Percentiles rank a stretch among this genome's conserved stretches.
Evolutionary conservation across 2,329 filamentous ascomycete species (phyloP).

Genomic region (Drechslera avenae): DNA sequence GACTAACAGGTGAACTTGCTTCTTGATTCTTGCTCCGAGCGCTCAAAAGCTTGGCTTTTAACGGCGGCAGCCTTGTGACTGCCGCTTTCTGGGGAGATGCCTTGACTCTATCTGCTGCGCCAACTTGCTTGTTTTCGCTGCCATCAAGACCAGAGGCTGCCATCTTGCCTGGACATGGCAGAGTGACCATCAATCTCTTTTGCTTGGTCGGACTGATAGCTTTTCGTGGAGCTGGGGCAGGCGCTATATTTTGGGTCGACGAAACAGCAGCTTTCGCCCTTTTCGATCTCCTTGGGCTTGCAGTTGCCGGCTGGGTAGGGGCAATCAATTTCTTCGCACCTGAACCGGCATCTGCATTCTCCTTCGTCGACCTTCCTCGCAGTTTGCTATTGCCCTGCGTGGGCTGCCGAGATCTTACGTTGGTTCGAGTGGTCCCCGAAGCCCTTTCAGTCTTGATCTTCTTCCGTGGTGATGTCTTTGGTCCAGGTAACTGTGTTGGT

Average conservation of each 20-base stretch:
- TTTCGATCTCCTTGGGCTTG: background rate
- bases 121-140: background rate
- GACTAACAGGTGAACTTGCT: background rate
- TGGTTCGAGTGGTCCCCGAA: background rate
- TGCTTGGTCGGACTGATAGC: background rate
- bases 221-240: background rate
- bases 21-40: background rate
- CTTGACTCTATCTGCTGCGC: constrained; percentile 7
- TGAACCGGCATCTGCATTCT: background rate
- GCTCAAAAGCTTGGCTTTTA: background rate
- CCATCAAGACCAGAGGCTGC: background rate
- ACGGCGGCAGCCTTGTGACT: background rate
- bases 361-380: background rate
- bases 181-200: constrained; percentile 3
- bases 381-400: background rate
- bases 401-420: background rate
- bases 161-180: background rate
- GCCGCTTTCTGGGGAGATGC: constrained; percentile 8
- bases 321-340: background rate
- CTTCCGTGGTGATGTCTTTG: constrained; percentile 1
- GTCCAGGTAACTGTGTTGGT: constrained; percentile 34
- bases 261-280: background rate
- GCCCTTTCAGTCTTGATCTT: constrained; percentile 2
- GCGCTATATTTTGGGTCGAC: background rate
- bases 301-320: background rate